phyloP scores from a whole-genome alignment of 163 green algal species.

The Chlorella variabilis region DNA sequence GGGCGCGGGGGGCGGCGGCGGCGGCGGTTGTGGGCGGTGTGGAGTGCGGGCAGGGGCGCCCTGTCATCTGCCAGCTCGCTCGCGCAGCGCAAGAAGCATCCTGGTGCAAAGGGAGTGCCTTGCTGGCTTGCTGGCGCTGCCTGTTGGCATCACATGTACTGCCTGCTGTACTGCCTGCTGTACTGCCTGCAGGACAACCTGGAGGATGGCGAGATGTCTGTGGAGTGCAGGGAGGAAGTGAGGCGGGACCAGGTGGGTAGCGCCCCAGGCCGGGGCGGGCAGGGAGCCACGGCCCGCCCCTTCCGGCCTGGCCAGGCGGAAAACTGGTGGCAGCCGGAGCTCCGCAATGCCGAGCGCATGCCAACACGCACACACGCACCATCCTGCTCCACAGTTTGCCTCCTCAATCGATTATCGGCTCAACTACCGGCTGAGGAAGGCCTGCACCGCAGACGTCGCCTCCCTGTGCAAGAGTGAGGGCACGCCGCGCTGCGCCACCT shows the following conservation, averaged over 20 bases:
- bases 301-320: too few relatives aligned
- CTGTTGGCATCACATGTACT: too few relatives aligned
- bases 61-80: too few relatives aligned
- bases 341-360: too few relatives aligned
- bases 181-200: slow-evolving; percentile 58
- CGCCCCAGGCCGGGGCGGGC: too few relatives aligned
- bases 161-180: too few relatives aligned
- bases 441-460: slow-evolving; percentile 74
- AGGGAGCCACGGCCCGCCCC: too few relatives aligned
- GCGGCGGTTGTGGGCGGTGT: background rate
- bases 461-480: slow-evolving; percentile 72
- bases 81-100: too few relatives aligned
- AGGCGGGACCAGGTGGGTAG: slow-evolving; percentile 51
- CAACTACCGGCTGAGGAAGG: slow-evolving; percentile 82
- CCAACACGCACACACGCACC: background rate
- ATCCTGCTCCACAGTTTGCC: background rate
- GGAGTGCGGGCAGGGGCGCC: too few relatives aligned
- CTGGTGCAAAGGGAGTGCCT: too few relatives aligned
- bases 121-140: background rate
- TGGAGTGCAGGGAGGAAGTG: slow-evolving; percentile 69
- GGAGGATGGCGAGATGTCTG: slow-evolving; percentile 59
- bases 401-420: slow-evolving; percentile 64
- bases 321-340: background rate
- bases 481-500: background rate
- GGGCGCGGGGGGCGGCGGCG: background rate